Evolutionary conservation across 2,329 filamentous ascomycete genomes (phyloP), one percentile per base, ranked within the genome.

Genomic region (Aspergillus sp.): DNA sequence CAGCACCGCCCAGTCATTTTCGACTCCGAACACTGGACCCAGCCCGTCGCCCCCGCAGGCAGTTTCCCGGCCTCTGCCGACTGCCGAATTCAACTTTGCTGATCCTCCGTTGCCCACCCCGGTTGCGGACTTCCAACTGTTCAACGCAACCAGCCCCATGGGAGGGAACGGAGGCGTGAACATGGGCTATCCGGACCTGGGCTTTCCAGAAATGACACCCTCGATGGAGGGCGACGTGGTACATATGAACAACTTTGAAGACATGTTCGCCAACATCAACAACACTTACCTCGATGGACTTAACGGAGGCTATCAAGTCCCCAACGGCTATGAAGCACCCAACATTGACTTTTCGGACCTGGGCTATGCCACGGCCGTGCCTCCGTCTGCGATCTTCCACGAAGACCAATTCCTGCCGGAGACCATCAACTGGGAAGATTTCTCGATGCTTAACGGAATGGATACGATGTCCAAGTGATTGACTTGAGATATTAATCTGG

Each of bases 1-100:
- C 50, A 69, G 79, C 64, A 40, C 45, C 4, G 80, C 78, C 51
- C 78, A 81, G 46, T 72, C 76, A 17, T 73, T 80, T 33, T 77
- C 81, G 20, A 88, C 86, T 32, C 66, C 71, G 65, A 50, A 60
- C 8, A 67, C 60, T 30, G 67, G 64, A 3, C 58, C 61, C 13
- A 61, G 60, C 19, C 58, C 63, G 4, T 70, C 68, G 11, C 65
- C 69, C 13, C 61, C 49, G 22, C 56, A 54, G 30, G 43, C 57
- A 26, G 41, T 50, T 8, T 33, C 52, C 9, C 47, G 53, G 22
- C 58, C 56, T 44, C 52, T 60, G 3, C 55, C 58, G 16, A 48
- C 58, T 19, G 47, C 59, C 7, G 55, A 55, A 1, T 66, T 65
- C 47, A 63, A 63, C 36, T 68, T 68, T 42, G 60, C 62, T n/a